Percentiles rank a stretch among this genome's conserved stretches.
Conservation (phyloP, 208 protist genomes). For the Zelonia costaricensis region DNA sequence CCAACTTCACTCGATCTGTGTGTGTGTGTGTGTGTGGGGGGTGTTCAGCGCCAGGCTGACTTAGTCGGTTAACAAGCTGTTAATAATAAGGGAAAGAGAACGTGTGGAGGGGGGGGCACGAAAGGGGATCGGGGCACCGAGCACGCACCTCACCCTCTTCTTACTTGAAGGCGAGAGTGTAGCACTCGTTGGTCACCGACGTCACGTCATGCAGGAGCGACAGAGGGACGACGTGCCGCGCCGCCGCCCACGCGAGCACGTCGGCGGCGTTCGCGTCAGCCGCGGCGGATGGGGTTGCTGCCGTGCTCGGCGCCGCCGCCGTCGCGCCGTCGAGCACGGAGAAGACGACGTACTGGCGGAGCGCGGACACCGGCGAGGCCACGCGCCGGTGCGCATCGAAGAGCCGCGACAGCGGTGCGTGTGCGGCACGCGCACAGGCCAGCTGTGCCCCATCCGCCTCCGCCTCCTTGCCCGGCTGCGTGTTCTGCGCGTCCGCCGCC, state of each 20-base stretch:
- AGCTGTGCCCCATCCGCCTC: conserved; percentile 20
- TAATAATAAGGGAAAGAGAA: neutral
- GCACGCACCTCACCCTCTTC: too few relatives aligned
- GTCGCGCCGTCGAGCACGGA: conserved; percentile 44
- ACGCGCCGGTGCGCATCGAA: conserved; percentile 17
- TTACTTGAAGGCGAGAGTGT: conserved; percentile 10
- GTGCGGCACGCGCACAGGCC: conserved; percentile 5
- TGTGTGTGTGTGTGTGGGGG: neutral
- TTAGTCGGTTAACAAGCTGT: too few relatives aligned
- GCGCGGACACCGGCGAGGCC: too few relatives aligned
- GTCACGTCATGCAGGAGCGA: conserved; percentile 42
- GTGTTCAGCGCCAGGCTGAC: neutral
- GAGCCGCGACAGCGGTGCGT: conserved; percentile 11
- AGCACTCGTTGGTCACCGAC: conserved; percentile 28
- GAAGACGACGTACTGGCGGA: conserved; percentile 46
- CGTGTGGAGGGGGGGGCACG: too few relatives aligned
- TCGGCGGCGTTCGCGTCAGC: neutral
- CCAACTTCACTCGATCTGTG: neutral
- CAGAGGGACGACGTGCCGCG: conserved; percentile 47
- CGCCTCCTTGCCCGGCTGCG: conserved; percentile 5
- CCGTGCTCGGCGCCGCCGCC: neutral
- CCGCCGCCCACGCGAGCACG: conserved; percentile 22
- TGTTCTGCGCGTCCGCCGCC: conserved; percentile 1
- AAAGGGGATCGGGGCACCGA: too few relatives aligned
- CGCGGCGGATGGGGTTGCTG: neutral